A percentile compares a stretch with the other conserved stretches of the same genome.
Conservation (phyloP, 305 asterid species). For the Euphrasia arctica region DNA sequence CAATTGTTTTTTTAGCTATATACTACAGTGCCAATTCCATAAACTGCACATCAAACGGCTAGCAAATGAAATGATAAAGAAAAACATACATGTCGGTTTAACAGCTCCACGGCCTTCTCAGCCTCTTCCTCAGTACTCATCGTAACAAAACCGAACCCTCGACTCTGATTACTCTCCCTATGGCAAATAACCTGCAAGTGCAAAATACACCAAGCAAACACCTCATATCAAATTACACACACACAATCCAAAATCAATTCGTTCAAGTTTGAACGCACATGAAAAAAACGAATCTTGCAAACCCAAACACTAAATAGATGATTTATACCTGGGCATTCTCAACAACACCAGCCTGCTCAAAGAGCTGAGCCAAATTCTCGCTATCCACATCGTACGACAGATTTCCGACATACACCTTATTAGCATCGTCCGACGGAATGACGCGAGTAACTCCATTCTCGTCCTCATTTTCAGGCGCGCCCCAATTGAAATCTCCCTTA, state of each 20-base stretch:
- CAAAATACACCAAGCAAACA: slow-evolving; percentile 25
- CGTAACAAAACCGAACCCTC: slow-evolving; percentile 96
- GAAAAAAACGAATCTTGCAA: slow-evolving; percentile 5
- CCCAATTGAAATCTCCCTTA: slow-evolving; percentile 37
- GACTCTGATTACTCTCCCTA: slow-evolving; percentile 69
- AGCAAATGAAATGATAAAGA: not conserved
- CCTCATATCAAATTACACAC: slow-evolving; percentile 17
- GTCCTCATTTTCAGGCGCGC: slow-evolving; percentile 27
- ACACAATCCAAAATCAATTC: slow-evolving; percentile 6
- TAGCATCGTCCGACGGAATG: slow-evolving; percentile 74
- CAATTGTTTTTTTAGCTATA: not conserved
- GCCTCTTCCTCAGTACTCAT: slow-evolving; percentile 91
- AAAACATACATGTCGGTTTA: slow-evolving; percentile 65
- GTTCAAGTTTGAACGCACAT: no score
- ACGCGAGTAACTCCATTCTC: slow-evolving; percentile 26
- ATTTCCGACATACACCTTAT: slow-evolving; percentile 77
- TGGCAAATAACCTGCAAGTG: slow-evolving; percentile 75
- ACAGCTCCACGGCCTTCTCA: slow-evolving; percentile 74
- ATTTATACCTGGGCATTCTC: slow-evolving; percentile 62
- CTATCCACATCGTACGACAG: slow-evolving; percentile 76
- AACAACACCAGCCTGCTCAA: slow-evolving; percentile 77
- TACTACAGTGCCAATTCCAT: not conserved
- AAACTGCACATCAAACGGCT: slow-evolving; percentile 5
- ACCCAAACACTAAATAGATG: not conserved
- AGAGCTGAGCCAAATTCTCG: slow-evolving; percentile 61